Percentiles rank a stretch among this genome's conserved stretches.
phyloP scores from a whole-genome alignment of 352 stramenopile species.

The Globisporangium lucens region DNA sequence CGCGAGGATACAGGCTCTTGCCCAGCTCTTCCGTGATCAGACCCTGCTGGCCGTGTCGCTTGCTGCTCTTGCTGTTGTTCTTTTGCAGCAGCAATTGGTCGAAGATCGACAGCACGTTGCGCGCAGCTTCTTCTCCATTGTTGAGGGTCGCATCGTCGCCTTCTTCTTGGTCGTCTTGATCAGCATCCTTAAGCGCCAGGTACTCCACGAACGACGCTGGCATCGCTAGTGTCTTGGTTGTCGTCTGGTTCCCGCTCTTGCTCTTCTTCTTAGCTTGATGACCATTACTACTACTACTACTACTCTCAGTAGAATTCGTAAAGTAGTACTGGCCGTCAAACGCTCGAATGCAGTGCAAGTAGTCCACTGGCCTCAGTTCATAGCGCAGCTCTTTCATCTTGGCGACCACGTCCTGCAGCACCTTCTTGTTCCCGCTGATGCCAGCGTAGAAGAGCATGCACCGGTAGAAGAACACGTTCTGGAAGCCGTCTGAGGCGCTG shows the following conservation, averaged over 20 bases:
- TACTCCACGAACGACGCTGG: background rate
- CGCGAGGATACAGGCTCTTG: conserved; percentile 9
- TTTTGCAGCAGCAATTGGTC: conserved; percentile 1
- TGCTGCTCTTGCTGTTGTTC: background rate
- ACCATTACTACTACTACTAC: background rate
- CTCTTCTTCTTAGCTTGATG: background rate
- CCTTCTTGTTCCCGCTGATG: background rate
- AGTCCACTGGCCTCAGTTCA: conserved; percentile 13
- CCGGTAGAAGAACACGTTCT: conserved; percentile 23
- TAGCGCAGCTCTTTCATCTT: conserved; percentile 14
- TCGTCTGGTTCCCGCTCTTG: background rate
- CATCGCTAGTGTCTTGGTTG: background rate
- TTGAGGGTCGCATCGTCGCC: background rate
- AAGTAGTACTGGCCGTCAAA: conserved; percentile 12
- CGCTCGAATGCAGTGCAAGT: conserved; percentile 9
- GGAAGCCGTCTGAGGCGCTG: conserved; percentile 9
- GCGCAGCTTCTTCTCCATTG: background rate
- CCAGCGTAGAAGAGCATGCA: conserved; percentile 12
- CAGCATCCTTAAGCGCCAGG: background rate
- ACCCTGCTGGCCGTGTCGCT: background rate
- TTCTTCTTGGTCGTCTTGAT: background rate
- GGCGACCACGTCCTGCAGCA: conserved; percentile 1
- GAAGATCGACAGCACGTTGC: conserved; percentile 7
- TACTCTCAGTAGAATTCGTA: background rate
- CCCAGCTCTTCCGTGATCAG: background rate